These are phyloP conservation scores for Termitomyces eurrhizus DNA, from an alignment of 768 basidiomycete genomes.

Conservation along the genomic window DNA sequence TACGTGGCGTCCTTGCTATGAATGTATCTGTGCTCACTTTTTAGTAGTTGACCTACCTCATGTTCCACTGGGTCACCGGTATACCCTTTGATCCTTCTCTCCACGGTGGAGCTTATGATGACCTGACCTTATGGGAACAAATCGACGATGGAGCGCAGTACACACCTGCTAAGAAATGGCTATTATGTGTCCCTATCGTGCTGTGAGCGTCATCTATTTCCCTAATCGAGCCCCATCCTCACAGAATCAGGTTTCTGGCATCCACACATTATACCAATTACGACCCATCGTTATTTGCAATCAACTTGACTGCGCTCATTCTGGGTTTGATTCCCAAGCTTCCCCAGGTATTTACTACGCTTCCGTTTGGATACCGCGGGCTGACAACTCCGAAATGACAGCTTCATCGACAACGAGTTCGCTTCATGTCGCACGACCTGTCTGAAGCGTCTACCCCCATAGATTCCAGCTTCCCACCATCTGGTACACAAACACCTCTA, in stretches of 20 bases:
- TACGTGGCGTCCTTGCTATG: constrained; percentile 35
- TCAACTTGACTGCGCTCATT: constrained; percentile 79
- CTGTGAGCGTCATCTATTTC: constrained; percentile 53
- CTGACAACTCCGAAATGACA: constrained; percentile 24
- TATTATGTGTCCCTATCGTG: constrained; percentile 82
- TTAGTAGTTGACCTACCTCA: constrained; percentile 84
- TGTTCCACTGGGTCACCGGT: constrained; percentile 98
- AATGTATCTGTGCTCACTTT: constrained; percentile 4
- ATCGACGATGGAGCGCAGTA: constrained; percentile 99
- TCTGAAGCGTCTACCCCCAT: constrained; percentile 69
- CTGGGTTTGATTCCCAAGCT: constrained; percentile 92
- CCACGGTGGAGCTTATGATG: constrained; percentile 93
- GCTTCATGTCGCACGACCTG: constrained; percentile 62
- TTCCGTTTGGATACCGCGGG: constrained; percentile 13
- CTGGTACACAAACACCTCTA: constrained; percentile 43
- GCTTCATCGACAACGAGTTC: constrained; percentile 82
- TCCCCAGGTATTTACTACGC: constrained; percentile 64
- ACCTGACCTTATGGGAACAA: constrained; percentile 98
- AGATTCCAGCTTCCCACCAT: constrained; percentile 52
- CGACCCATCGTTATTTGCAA: constrained; percentile 87
- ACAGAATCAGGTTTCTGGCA: constrained; percentile 71
- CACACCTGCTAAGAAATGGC: constrained; percentile 97
- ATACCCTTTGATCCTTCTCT: constrained; percentile 89
- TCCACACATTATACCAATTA: constrained; percentile 99
- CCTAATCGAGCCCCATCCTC: constrained; percentile 10